These are phyloP conservation scores for Tarenaya hassleriana DNA, from an alignment of 345 rosid species.

Conservation along the genomic window DNA sequence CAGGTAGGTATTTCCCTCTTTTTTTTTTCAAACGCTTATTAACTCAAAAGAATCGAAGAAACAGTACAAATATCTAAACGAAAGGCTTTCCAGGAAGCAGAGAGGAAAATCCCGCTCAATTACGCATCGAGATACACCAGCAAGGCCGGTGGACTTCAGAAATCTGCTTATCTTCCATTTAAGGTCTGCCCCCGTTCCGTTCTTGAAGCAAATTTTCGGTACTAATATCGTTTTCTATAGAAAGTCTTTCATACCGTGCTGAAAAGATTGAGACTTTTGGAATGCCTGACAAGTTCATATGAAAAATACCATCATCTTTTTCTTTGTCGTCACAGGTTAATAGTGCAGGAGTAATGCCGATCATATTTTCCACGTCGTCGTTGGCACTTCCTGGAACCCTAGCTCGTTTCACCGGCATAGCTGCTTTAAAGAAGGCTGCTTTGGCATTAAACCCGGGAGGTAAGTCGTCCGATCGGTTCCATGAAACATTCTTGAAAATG, in stretches of 20 bases:
- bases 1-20: constrained; percentile 52
- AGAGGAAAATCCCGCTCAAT: constrained; percentile 94
- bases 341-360: constrained; percentile 98
- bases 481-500: not conserved
- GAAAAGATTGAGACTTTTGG: not conserved
- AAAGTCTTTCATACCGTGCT: not conserved
- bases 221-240: no score
- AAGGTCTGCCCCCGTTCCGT: constrained; percentile 40
- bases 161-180: constrained; percentile 92
- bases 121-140: constrained; percentile 92
- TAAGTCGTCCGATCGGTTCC: constrained; percentile 23
- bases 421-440: constrained; percentile 79
- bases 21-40: not conserved
- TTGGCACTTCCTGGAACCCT: constrained; percentile 91
- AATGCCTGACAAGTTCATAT: not conserved
- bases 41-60: constrained; percentile 7
- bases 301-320: not conserved
- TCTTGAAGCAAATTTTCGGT: not conserved
- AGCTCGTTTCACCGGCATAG: constrained; percentile 82
- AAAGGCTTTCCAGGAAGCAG: constrained; percentile 88
- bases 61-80: constrained; percentile 24
- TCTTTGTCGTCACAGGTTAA: constrained; percentile 47
- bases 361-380: constrained; percentile 93
- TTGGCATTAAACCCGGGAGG: constrained; percentile 88
- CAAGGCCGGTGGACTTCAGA: constrained; percentile 74